A percentile compares a stretch with the other conserved stretches of the same genome.
Conservation (phyloP, 805 yeast species). For the Lipomyces sp. region DNA sequence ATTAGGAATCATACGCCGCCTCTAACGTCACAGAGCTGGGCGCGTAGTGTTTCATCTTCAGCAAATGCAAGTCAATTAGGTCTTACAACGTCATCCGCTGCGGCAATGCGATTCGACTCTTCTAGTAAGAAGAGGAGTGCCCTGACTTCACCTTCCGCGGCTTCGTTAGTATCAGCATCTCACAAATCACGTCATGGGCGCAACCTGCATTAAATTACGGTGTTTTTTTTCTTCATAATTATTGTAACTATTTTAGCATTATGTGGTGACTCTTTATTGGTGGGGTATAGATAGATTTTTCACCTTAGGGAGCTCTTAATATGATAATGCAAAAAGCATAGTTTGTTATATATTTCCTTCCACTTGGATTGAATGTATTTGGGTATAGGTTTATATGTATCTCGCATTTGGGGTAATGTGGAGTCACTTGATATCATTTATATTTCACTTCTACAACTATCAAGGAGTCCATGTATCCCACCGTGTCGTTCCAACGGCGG, state of each 20-base stretch:
- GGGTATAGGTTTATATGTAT: not conserved
- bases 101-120: not conserved
- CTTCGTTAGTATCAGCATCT: not conserved
- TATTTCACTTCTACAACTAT: not conserved
- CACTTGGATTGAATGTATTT: not conserved
- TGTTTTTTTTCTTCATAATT: not conserved
- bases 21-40: not conserved
- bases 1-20: not conserved
- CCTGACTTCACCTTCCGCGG: slow-evolving; percentile 2
- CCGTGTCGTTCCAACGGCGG: not conserved
- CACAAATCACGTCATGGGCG: not conserved
- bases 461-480: not conserved
- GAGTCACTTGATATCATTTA: not conserved
- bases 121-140: not conserved
- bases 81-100: not conserved
- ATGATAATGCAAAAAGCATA: not conserved
- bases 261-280: not conserved
- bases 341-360: not conserved
- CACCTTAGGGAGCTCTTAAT: not conserved
- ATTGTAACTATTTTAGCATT: not conserved
- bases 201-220: not conserved
- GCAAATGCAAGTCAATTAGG: not conserved
- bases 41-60: not conserved
- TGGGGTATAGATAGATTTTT: not conserved
- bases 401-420: not conserved